Conservation (phyloP, 345 rosid genomes). For the Euphorbia pulcherrima region DNA sequence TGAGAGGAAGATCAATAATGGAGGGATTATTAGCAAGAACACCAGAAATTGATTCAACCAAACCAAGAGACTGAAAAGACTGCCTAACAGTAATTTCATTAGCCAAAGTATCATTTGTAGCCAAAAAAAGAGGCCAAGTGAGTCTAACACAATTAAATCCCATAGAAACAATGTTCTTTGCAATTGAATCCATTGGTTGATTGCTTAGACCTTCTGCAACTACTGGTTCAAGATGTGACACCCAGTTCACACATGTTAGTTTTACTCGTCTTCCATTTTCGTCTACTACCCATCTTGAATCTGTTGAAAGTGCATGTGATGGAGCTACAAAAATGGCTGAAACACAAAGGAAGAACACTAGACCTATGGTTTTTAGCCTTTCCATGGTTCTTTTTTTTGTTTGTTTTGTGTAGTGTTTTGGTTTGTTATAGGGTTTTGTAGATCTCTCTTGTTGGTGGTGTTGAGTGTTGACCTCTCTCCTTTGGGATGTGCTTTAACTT, state of each 20-base stretch:
- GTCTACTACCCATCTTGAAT: conserved; percentile 33
- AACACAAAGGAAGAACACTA: neutral
- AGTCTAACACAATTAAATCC: conserved; percentile 46
- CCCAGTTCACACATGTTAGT: conserved; percentile 39
- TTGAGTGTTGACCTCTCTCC: too few species aligned
- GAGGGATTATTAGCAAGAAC: conserved; percentile 74
- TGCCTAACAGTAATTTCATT: conserved; percentile 24
- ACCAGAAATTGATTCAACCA: conserved; percentile 58
- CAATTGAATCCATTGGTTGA: conserved; percentile 31
- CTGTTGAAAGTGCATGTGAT: conserved; percentile 24
- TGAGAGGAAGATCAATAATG: conserved; percentile 68
- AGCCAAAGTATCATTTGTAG: conserved; percentile 26
- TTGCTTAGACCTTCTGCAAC: conserved; percentile 47
- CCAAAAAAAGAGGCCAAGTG: conserved; percentile 40
- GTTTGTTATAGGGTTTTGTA: too few species aligned
- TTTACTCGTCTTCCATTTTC: conserved; percentile 29
- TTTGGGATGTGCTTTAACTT: too few species aligned
- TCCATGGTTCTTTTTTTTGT: neutral
- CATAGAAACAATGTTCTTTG: conserved; percentile 22
- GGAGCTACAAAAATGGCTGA: neutral
- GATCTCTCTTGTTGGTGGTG: too few species aligned
- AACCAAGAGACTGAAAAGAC: conserved; percentile 63
- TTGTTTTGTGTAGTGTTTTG: too few species aligned
- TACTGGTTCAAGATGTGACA: conserved; percentile 29
- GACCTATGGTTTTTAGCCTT: neutral